A percentile compares a stretch with the other conserved stretches of the same genome.
These are phyloP conservation scores for Leishmania tarentolae DNA, from an alignment of 208 protist species.

Conservation along the genomic window DNA sequence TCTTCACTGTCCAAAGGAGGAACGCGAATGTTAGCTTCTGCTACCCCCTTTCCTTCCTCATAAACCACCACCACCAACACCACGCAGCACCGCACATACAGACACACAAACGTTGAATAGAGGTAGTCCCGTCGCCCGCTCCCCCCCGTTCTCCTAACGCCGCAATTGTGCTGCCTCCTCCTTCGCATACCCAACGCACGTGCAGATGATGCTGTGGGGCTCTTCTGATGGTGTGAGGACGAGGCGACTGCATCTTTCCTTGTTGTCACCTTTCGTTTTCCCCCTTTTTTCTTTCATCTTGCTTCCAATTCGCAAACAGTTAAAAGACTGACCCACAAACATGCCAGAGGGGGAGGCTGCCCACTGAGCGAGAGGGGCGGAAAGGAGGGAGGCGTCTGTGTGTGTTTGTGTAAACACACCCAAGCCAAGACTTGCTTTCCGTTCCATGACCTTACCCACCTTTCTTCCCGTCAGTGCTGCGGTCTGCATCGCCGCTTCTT, in stretches of 20 bases:
- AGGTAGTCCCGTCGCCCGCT: background rate
- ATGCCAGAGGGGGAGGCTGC: background rate
- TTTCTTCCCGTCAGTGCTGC: background rate
- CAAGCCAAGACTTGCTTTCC: background rate
- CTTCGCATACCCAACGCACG: background rate
- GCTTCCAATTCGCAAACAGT: background rate
- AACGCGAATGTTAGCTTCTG: background rate
- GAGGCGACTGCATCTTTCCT: background rate
- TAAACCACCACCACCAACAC: background rate
- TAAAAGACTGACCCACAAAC: background rate
- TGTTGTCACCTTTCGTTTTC: background rate
- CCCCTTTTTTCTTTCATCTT: background rate
- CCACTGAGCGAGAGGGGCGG: background rate
- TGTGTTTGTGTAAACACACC: background rate
- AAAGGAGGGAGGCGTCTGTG: background rate
- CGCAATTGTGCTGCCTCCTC: too few species aligned
- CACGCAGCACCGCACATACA: slow-evolving; percentile 3
- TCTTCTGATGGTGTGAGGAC: background rate
- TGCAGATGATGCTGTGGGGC: background rate
- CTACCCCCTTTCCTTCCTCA: background rate
- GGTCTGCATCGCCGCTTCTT: background rate
- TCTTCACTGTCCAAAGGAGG: background rate
- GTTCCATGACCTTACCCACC: background rate
- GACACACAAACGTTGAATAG: background rate
- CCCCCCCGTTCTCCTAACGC: background rate